These are phyloP conservation scores for Chiua sp. DNA, from an alignment of 1,284 basidiomycete genomes.

Conservation along the genomic window DNA sequence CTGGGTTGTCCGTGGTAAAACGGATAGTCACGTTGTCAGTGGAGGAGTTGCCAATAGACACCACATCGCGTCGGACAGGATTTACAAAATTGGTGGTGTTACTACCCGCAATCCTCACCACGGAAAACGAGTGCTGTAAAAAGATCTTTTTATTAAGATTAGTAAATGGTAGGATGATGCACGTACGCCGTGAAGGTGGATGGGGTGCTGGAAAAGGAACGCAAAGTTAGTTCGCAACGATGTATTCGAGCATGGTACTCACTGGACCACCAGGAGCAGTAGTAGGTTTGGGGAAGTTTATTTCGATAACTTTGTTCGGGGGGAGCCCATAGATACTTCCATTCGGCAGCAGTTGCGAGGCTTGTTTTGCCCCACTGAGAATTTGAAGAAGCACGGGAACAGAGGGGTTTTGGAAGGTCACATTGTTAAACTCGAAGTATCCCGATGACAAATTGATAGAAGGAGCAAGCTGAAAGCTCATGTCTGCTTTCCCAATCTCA, in stretches of 20 bases:
- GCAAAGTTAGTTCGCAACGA: no score
- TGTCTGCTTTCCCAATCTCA: conserved; percentile 34
- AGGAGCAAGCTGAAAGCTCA: conserved; percentile 26
- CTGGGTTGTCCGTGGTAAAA: conserved; percentile 51
- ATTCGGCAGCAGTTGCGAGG: conserved; percentile 33
- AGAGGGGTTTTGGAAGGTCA: conserved; percentile 27
- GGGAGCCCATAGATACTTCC: conserved; percentile 40
- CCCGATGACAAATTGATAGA: neutral
- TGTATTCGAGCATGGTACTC: conserved; percentile 9
- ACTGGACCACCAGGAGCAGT: conserved; percentile 40
- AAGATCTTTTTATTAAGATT: neutral
- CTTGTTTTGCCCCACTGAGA: conserved; percentile 38
- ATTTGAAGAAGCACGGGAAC: conserved; percentile 44
- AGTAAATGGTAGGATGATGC: neutral
- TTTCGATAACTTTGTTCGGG: conserved; percentile 38
- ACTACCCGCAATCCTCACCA: conserved; percentile 28
- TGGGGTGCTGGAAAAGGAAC: conserved; percentile 30
- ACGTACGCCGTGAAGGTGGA: conserved; percentile 42
- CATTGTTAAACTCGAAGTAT: conserved; percentile 17
- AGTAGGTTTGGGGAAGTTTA: conserved; percentile 33
- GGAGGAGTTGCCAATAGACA: conserved; percentile 18
- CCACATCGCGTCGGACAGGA: conserved; percentile 34
- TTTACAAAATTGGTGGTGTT: conserved; percentile 27
- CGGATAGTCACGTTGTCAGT: conserved; percentile 49
- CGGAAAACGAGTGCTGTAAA: conserved; percentile 31